Conservation (phyloP, 441 rosid genomes). For the Populus hybrid region DNA sequence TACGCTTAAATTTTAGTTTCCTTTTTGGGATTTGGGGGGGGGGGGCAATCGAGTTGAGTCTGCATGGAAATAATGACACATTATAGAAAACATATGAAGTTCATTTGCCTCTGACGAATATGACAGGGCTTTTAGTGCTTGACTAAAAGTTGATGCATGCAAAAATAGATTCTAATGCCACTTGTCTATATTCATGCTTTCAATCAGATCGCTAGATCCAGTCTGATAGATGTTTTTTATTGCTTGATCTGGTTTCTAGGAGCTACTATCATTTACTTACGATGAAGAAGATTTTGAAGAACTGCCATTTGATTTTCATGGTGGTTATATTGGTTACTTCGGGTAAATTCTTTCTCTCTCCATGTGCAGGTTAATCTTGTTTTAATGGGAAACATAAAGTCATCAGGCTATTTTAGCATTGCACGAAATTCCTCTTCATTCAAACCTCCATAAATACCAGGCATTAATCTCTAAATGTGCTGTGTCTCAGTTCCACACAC, state of each 20-base stretch:
- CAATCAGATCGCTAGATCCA: neutral
- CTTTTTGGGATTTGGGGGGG: neutral
- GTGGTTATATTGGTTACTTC: conserved; percentile 91
- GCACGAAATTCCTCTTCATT: neutral
- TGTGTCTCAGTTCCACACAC: neutral
- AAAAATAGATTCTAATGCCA: neutral
- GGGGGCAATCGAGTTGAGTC: neutral
- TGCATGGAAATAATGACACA: neutral
- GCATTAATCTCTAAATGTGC: neutral
- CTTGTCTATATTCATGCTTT: neutral
- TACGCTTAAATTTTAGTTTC: no score
- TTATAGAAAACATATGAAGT: neutral
- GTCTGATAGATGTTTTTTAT: conserved; percentile 9
- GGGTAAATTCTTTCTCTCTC: conserved; percentile 50
- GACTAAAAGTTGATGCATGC: neutral
- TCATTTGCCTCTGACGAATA: neutral
- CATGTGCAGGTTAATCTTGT: neutral
- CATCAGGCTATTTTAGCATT: neutral
- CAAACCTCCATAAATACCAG: neutral
- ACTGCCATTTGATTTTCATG: conserved; percentile 83
- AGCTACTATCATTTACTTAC: conserved; percentile 63
- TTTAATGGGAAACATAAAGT: neutral
- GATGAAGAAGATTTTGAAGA: conserved; percentile 77
- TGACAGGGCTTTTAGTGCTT: neutral
- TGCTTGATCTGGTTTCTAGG: conserved; percentile 44